Conservation (phyloP, 306 rosid species). For the Astragalus glycyphyllos region DNA sequence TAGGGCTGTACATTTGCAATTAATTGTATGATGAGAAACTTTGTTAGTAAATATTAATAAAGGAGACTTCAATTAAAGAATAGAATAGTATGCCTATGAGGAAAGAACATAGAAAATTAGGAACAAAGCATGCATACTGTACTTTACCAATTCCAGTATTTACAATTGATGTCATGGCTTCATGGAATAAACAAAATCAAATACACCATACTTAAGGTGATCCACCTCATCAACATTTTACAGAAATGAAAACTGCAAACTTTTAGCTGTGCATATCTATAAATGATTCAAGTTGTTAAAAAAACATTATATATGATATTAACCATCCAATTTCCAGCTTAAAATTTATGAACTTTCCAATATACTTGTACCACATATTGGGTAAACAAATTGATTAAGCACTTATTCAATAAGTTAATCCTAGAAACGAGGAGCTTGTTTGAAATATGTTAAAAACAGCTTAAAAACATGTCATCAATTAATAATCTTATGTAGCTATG, state of each 20-base stretch:
- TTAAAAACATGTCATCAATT: neutral
- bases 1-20: slow-evolving; percentile 63
- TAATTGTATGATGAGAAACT: slow-evolving; percentile 43
- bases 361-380: neutral
- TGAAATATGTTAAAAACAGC: neutral
- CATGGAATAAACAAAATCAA: neutral
- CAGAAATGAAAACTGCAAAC: slow-evolving; percentile 12
- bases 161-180: slow-evolving; percentile 18
- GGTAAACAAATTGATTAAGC: neutral
- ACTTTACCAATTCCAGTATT: slow-evolving; percentile 5
- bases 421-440: neutral
- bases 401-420: neutral
- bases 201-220: slow-evolving; percentile 20
- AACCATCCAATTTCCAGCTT: slow-evolving; percentile 4
- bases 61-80: slow-evolving; percentile 2
- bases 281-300: neutral
- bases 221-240: slow-evolving; percentile 1
- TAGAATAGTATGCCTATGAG: neutral
- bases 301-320: neutral
- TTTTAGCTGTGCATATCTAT: neutral
- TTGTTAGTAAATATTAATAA: slow-evolving; percentile 22
- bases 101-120: slow-evolving; percentile 10
- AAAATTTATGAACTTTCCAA: slow-evolving; percentile 16
- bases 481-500: neutral
- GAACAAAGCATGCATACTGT: neutral